Conservation (phyloP, 176 grass and related monocot genomes). For the Cenchrus americanus region DNA sequence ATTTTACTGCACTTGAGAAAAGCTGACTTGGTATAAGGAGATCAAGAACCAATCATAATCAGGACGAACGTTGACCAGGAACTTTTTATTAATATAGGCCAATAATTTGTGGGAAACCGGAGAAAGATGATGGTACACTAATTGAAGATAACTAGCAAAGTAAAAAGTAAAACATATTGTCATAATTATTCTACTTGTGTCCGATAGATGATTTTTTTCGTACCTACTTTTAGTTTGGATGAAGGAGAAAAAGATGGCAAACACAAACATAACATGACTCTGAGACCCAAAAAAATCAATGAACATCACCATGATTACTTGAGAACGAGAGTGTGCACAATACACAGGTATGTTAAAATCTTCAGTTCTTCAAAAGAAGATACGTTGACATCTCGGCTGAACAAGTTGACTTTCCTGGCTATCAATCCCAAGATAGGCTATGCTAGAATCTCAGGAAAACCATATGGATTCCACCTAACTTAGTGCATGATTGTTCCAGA, state of each 20-base stretch:
- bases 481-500: conserved; percentile 26
- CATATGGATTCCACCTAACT: conserved; percentile 13
- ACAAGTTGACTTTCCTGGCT: conserved; percentile 22
- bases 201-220: not conserved
- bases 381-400: conserved; percentile 21
- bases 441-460: conserved; percentile 13
- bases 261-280: conserved; percentile 13
- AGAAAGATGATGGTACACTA: not conserved
- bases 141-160: not conserved
- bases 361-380: not conserved
- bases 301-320: not conserved
- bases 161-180: conserved; percentile 7
- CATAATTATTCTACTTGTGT: not conserved
- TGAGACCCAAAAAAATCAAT: conserved; percentile 21
- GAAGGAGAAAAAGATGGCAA: not conserved
- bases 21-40: not conserved
- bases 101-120: not conserved
- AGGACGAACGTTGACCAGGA: conserved; percentile 2
- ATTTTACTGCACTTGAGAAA: not conserved
- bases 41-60: not conserved
- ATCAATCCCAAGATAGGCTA: not conserved
- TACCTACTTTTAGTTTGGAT: not conserved
- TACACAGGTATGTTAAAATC: not conserved
- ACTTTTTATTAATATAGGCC: not conserved
- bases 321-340: not conserved